Percentiles rank a stretch among this genome's conserved stretches.
Evolutionary conservation across 495 filamentous ascomycete genomes (phyloP).

Genomic region (Podospora fimiseda): DNA sequence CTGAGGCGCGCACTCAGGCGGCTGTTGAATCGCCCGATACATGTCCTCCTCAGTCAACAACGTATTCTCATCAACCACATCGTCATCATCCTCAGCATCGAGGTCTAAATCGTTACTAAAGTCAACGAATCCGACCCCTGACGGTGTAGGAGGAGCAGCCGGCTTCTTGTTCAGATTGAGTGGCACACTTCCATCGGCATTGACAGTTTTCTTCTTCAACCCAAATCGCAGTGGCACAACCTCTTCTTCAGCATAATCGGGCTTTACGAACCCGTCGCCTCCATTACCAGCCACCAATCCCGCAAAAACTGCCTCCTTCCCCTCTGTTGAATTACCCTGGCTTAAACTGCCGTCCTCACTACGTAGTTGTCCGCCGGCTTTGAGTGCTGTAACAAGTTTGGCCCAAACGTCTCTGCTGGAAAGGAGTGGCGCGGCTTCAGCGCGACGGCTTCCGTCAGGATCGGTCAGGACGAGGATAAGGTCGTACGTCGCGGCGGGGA

Average conservation of each 20-base stretch:
- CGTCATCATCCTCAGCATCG: slow-evolving; percentile 52
- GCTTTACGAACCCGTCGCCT: slow-evolving; percentile 59
- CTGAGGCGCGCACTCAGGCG: slow-evolving; percentile 76
- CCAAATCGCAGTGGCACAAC: slow-evolving; percentile 67
- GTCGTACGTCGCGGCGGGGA: slow-evolving; percentile 75
- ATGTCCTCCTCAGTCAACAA: slow-evolving; percentile 79
- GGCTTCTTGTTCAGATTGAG: slow-evolving; percentile 1
- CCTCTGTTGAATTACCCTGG: slow-evolving; percentile 38
- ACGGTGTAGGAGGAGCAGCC: slow-evolving; percentile 23
- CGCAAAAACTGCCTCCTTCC: slow-evolving; percentile 71
- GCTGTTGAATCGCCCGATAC: slow-evolving; percentile 61
- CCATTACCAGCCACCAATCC: slow-evolving; percentile 55
- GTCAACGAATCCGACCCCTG: slow-evolving; percentile 68
- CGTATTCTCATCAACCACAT: slow-evolving; percentile 85
- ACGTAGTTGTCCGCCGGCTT: slow-evolving; percentile 60
- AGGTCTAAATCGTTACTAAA: slow-evolving; percentile 61
- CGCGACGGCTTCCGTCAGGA: slow-evolving; percentile 53
- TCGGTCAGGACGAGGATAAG: slow-evolving; percentile 77
- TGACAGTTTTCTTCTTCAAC: slow-evolving; percentile 52
- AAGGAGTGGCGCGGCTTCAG: slow-evolving; percentile 53
- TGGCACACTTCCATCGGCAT: slow-evolving; percentile 15
- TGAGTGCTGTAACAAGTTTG: slow-evolving; percentile 60
- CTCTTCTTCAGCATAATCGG: slow-evolving; percentile 56
- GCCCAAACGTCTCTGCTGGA: slow-evolving; percentile 62
- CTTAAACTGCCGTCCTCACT: slow-evolving; percentile 61